Evolutionary conservation across 2,329 filamentous ascomycete species (phyloP), one percentile per base, ranked within the genome.

Genomic region (Zymoseptoria passerinii): DNA sequence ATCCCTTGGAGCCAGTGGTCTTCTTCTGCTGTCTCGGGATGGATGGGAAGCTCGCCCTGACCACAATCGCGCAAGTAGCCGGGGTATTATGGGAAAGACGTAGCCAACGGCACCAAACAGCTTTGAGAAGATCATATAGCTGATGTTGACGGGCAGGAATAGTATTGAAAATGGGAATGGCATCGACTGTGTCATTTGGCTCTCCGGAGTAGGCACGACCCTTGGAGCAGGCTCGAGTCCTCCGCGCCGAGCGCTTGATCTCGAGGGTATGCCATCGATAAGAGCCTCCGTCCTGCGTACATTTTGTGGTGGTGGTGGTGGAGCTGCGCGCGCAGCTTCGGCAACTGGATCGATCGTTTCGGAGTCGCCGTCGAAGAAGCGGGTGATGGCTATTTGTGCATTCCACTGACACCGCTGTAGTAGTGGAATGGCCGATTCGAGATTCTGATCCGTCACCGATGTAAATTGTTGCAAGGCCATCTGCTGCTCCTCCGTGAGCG

Each of bases 321-420:
- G 79, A 29, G 75, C 70, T n/a, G 81, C 76, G 60, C 86, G 80
- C 54, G 86, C 81, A 58, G 89, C 89, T 76, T 94, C 90, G 58
- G 88, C 87, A 18, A 92, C 78, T 10, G 84, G 87, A 71, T 95
- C 90, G 53, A 90, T 83, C 4, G 87, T 88, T 74, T 97, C 94
- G 3, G 87, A 87, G 76, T 97, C 94, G 66, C 94, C 94, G 69
- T 99, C 94, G 72, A 96, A 99, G 82, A 97, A 97, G 71, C 95
- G 95, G 64, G 94, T 85, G 63, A 99, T 92, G 58, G 94, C 92
- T 68, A 97, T 96, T 87, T 96, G 71, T 0, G 96, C 88, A 71
- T 97, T 99, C 94, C 94, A 99, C 79, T 97, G 87, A 58, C 91
- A 96, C 62, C 91, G 81, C 65, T 87, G 83, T 1, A 99, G 79